These are phyloP conservation scores for Populus davidiana DNA, from an alignment of 345 rosid genomes.

Conservation along the genomic window DNA sequence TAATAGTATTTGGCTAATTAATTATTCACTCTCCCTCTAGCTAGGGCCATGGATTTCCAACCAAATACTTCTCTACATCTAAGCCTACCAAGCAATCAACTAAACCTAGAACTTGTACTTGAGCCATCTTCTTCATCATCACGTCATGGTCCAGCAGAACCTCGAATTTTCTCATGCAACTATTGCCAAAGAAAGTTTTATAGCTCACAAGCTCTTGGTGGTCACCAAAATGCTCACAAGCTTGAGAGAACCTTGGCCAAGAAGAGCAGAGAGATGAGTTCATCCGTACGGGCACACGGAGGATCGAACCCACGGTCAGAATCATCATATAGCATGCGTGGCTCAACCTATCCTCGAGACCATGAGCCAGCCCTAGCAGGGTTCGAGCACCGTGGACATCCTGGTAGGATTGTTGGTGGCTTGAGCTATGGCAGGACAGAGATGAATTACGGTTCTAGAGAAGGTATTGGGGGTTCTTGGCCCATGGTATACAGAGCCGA, in stretches of 20 bases:
- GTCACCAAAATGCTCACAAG: constrained; percentile 98
- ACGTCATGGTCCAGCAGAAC: constrained; percentile 36
- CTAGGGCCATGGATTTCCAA: constrained; percentile 50
- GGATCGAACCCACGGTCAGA: constrained; percentile 22
- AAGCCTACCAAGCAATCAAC: constrained; percentile 47
- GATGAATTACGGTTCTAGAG: constrained; percentile 27
- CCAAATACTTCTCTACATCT: constrained; percentile 68
- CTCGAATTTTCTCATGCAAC: constrained; percentile 83
- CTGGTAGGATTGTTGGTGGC: constrained; percentile 26
- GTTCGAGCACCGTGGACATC: constrained; percentile 41
- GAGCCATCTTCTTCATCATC: constrained; percentile 28
- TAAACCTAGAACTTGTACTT: constrained; percentile 40
- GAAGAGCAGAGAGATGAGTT: constrained; percentile 60
- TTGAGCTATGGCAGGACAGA: constrained; percentile 25
- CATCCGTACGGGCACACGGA: constrained; percentile 29
- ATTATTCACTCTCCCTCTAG: not conserved
- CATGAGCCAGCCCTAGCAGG: constrained; percentile 21
- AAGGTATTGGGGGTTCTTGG: constrained; percentile 24
- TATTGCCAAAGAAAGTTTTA: constrained; percentile 88
- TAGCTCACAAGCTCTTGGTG: constrained; percentile 99
- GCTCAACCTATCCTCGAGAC: constrained; percentile 14
- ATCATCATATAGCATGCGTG: not conserved
- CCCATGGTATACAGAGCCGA: constrained; percentile 39
- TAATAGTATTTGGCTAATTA: not conserved
- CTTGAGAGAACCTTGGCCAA: constrained; percentile 88